phyloP scores from a whole-genome alignment of 164 flowering plant species.

The Nymphaea colorata region DNA sequence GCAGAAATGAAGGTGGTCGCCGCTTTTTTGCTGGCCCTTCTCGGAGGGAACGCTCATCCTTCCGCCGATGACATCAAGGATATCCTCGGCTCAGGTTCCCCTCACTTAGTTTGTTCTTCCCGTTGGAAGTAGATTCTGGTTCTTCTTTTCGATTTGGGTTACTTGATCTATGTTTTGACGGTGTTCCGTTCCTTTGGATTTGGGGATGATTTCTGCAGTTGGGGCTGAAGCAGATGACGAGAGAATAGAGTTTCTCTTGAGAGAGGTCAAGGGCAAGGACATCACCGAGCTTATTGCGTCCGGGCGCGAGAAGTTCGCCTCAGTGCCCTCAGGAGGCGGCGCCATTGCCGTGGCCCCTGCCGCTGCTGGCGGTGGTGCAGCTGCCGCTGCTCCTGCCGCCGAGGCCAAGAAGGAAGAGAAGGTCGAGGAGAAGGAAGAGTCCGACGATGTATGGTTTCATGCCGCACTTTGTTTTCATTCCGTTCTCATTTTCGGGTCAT shows the following conservation, averaged over 20 bases:
- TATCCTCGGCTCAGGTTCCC: constrained; percentile 51
- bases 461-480: neutral
- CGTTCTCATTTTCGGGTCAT: neutral
- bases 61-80: constrained; percentile 38
- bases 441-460: constrained; percentile 24
- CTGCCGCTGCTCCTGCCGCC: constrained; percentile 20
- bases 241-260: constrained; percentile 17
- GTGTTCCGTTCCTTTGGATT: neutral
- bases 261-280: constrained; percentile 30
- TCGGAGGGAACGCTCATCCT: constrained; percentile 62
- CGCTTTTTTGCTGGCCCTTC: constrained; percentile 55
- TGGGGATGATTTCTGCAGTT: constrained; percentile 11
- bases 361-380: constrained; percentile 17
- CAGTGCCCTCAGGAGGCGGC: constrained; percentile 32
- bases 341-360: constrained; percentile 13
- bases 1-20: constrained; percentile 64
- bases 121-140: neutral
- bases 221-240: constrained; percentile 33
- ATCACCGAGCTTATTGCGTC: constrained; percentile 30
- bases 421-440: constrained; percentile 33
- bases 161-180: neutral
- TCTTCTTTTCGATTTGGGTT: neutral
- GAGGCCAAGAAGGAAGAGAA: constrained; percentile 37
- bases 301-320: constrained; percentile 32
- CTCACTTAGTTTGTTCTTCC: neutral